Base-by-base conservation (phyloP, 2,329 filamentous ascomycete species). In the Hypoxylon sp. region DNA sequence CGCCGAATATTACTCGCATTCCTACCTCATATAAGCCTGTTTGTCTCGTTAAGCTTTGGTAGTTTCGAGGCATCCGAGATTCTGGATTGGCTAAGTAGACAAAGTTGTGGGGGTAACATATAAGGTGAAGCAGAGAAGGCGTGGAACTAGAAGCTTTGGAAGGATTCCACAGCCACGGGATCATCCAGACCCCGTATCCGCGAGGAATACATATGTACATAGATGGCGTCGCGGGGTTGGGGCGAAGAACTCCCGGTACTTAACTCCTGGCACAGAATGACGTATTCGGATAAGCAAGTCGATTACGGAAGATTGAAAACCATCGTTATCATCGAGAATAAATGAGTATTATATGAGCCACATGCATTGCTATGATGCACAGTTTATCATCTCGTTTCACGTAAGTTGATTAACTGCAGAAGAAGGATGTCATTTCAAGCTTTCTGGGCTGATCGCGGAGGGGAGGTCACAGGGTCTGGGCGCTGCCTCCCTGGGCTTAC, bases 351-450 rank as follows among this genome's bases (percentile, higher is more conserved):
- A 44, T 44, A 55, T n/a, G 35, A 24, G 27, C 19, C 21, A 32
- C 31, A 32, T 10, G 37, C 35, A 51, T 13, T 21, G n/a, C 8
- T 21, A 42, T 24, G 3, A 42, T 50, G n/a, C 32, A 51, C n/a
- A 48, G 15, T 19, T 21, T 15, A 48, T 42, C n/a, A 2, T 21
- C 6, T 32, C 2, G 2, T 42, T 35, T 21, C 19, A 54, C 13
- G n/a, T 39, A 44, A 21, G 11, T 6, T 31, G n/a, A 31, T 19
- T 32, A 11, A 11, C 27, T 48, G 10, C 0, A 4, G n/a, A 6
- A 27, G 37, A 50, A 29, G 35, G 60, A 56, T 60, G 65, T 67
- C n/a, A 46, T 64, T 62, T 52, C 52, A 67, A 67, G 65, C 65
- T 67, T 67, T 67, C 50, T 67, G 19, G 62, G 50, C 54, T 11